phyloP scores from a whole-genome alignment of 306 rosid genomes.

The Trichosanthes cucumerina region DNA sequence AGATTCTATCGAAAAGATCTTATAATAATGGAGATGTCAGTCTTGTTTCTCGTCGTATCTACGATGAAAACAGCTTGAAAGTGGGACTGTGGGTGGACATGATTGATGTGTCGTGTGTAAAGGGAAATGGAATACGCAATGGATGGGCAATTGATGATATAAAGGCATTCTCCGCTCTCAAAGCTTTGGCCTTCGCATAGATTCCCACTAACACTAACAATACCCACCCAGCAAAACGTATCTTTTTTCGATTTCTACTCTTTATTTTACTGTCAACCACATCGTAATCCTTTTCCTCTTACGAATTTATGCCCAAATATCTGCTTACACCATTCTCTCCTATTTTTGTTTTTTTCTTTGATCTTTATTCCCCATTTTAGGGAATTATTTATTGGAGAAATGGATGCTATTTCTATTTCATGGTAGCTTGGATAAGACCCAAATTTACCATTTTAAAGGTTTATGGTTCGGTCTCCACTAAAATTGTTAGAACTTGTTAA shows the following conservation, averaged over 20 bases:
- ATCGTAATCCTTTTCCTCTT: neutral
- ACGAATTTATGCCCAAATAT: neutral
- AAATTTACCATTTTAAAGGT: too few species aligned
- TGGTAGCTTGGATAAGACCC: too few species aligned
- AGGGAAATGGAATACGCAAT: neutral
- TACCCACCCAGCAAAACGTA: neutral
- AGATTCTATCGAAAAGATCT: neutral
- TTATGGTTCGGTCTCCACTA: too few species aligned
- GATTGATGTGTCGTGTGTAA: neutral
- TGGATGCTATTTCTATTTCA: too few species aligned
- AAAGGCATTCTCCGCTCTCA: neutral
- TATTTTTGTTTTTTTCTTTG: neutral
- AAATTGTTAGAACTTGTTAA: too few species aligned
- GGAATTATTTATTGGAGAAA: neutral
- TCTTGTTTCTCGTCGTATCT: neutral
- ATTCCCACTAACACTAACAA: conserved; percentile 11
- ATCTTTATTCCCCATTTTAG: neutral
- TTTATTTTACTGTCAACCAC: neutral
- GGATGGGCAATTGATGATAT: neutral
- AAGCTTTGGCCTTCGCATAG: conserved; percentile 6
- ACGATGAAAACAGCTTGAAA: neutral
- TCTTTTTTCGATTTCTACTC: neutral
- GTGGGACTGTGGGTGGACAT: neutral
- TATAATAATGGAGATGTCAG: neutral
- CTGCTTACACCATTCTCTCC: neutral